Base-by-base conservation (phyloP, 129 eudicot species). In the Artemisia annua region DNA sequence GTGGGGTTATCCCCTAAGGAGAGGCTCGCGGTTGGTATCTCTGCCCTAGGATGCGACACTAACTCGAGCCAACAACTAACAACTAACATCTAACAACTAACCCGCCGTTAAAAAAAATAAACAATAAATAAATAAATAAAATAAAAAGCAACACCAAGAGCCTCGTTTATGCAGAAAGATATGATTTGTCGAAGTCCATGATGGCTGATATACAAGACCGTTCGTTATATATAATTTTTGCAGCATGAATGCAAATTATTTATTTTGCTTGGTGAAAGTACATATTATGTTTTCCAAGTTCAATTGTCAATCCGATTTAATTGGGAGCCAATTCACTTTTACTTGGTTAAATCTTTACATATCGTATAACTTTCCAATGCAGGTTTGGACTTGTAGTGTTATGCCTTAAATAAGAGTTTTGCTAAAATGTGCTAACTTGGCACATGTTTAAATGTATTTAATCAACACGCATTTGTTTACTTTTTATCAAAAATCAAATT, bases 281-380 rank as follows among this genome's bases (percentile, higher is more conserved):
- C 53, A 57, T 71, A 53, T 48, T 57, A 71, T 35, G 75, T 48
- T 46, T 46, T 66, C 13, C 19, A 20, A 66, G 57, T 44, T 73
- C 32, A 17, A 28, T 28, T 30, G 2, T 61, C 54, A 52, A 50
- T 73, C 50, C 43, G 1, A 57, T 57, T 4, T 19, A 57, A 6
- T 10, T 7, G 22, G 49, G 17, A 51, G 74, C 30, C 51, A 53
- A 28, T 28, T 69, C 7, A 68, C 53, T 54, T 32, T 7, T 35
- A 35, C 44, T 35, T 35, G 46, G 46, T 39, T 39, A 39, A 39
- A 39, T 39, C 46, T 39, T 57, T 43, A 43, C 26, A 61, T 15
- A 69, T 49, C 15, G 46, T 18, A 7, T 20, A 7, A 15, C 64
- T 58, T 58, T 43, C 24, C 10, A 22, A 13, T n/a, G 16, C 52